phyloP scores from a whole-genome alignment of 2,329 filamentous ascomycete species.

The Botrytis deweyae region DNA sequence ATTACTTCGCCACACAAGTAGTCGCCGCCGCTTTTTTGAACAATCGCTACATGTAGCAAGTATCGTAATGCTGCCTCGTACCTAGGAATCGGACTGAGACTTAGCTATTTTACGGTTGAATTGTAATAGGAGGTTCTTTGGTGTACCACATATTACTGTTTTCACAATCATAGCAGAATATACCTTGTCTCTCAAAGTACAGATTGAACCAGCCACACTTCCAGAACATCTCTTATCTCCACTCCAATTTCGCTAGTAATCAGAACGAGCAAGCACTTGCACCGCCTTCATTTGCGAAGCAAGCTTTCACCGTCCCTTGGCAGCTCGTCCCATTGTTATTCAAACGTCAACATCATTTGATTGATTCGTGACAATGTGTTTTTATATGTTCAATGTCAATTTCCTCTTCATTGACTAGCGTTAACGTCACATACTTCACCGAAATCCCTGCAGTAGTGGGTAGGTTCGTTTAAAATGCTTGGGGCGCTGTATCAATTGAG shows the following conservation, averaged over 20 bases:
- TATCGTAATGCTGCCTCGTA: background rate
- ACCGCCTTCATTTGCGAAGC: background rate
- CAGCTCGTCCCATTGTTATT: constrained; percentile 2
- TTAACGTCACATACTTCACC: constrained; percentile 6
- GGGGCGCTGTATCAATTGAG: background rate
- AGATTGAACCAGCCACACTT: constrained; percentile 10
- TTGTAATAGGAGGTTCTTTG: too few species aligned
- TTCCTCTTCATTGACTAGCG: background rate
- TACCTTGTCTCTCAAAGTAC: background rate
- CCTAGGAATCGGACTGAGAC: background rate
- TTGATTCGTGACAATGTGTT: background rate
- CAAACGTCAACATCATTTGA: constrained; percentile 3
- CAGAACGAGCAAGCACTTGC: background rate
- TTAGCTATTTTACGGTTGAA: background rate
- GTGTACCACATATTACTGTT: background rate
- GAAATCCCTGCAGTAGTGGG: background rate
- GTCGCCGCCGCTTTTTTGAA: background rate
- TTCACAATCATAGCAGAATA: background rate
- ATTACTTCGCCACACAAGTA: constrained; percentile 18
- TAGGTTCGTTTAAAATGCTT: constrained; percentile 6
- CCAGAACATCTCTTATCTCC: constrained; percentile 10
- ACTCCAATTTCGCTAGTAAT: constrained; percentile 1
- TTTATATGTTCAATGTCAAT: background rate
- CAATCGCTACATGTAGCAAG: background rate
- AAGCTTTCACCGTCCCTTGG: background rate